Percentiles rank a stretch among this genome's conserved stretches.
Conservation (phyloP, 2,329 filamentous ascomycete species). For the Aspergillus pseudoglaucus region DNA sequence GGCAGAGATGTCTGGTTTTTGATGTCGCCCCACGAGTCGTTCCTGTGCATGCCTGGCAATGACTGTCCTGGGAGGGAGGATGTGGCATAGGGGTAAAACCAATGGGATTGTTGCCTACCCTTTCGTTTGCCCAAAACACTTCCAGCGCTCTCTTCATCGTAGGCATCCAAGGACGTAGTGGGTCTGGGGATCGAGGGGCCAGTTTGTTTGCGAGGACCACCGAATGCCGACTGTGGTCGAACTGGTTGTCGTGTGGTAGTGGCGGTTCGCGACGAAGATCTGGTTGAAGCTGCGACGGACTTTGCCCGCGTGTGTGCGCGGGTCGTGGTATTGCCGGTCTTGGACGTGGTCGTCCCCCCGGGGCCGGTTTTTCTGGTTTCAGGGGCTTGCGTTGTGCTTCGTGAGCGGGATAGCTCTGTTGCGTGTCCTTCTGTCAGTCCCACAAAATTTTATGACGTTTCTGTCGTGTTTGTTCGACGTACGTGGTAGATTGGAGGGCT, state of each 20-base stretch:
- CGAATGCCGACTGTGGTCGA: conserved; percentile 49
- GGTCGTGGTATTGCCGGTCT: conserved; percentile 35
- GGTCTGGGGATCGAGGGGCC: conserved; percentile 36
- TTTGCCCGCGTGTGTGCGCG: conserved; percentile 35
- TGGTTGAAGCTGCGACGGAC: conserved; percentile 31
- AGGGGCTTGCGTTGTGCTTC: conserved; percentile 45
- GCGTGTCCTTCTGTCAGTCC: conserved; percentile 17
- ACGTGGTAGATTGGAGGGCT: conserved; percentile 41
- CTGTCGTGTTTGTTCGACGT: conserved; percentile 9
- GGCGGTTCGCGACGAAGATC: conserved; percentile 41
- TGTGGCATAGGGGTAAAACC: conserved; percentile 21
- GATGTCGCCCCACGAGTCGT: background rate
- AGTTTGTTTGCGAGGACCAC: conserved; percentile 45
- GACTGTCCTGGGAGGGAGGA: conserved; percentile 9
- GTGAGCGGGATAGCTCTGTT: conserved; percentile 41
- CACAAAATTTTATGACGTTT: background rate
- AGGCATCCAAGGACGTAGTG: conserved; percentile 37
- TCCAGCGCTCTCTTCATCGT: conserved; percentile 31
- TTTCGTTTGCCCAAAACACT: conserved; percentile 43
- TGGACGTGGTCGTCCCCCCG: conserved; percentile 15
- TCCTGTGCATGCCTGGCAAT: conserved; percentile 4
- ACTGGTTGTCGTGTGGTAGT: conserved; percentile 35
- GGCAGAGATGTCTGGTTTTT: background rate
- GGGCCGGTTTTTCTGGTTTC: conserved; percentile 32
- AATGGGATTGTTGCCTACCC: conserved; percentile 43